Evolutionary conservation across 1,284 basidiomycete species (phyloP), one percentile per base, ranked within the genome.

Genomic region (Thecaphora thlaspeos): DNA sequence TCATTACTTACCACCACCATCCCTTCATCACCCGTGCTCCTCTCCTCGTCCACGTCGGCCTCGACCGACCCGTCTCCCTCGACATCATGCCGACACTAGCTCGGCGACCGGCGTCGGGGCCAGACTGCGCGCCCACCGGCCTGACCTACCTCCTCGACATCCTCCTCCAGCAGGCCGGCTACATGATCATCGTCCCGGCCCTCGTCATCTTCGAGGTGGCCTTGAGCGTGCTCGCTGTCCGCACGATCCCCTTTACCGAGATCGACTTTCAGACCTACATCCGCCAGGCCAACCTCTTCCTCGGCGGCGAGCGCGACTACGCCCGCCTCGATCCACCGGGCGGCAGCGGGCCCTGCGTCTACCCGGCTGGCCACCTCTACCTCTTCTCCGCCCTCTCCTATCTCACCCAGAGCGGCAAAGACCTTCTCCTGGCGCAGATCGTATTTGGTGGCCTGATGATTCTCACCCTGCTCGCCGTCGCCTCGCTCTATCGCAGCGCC

Each of bases 241-340:
- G 36, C 32, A 58, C 49, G 28, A 47, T 69, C 46, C 43, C 41
- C 46, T 69, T 65, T 80, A 98, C 95, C n/a, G 94, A 99, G 80
- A 99, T 99, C 72, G 95, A 99, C 80, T 98, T 89, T 85, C 84
- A 86, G 75, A 94, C 92, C 0, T 95, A 95, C 73, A 88, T 93
- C 84, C 82, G 88, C 55, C 95, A 98, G 60, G 84, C 89, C 2
- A 83, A 87, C 48, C 78, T 89, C 43, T 93, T 89, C 79, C 73
- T 88, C 41, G 83, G 85, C 41, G 94, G 94, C 36, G 87, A 95
- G 79, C 82, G 88, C 24, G 85, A 93, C 77, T 99, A 98, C 76
- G 81, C 84, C n/a, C 80, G 83, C 51, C 88, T 99, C 55, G 58
- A 72, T 21, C 70, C 70, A 0, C 82, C 84, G 54, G 94, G 94